Evolutionary conservation across 176 grass and related monocot genomes (phyloP).

Genomic region (Coix lacrymajobi): DNA sequence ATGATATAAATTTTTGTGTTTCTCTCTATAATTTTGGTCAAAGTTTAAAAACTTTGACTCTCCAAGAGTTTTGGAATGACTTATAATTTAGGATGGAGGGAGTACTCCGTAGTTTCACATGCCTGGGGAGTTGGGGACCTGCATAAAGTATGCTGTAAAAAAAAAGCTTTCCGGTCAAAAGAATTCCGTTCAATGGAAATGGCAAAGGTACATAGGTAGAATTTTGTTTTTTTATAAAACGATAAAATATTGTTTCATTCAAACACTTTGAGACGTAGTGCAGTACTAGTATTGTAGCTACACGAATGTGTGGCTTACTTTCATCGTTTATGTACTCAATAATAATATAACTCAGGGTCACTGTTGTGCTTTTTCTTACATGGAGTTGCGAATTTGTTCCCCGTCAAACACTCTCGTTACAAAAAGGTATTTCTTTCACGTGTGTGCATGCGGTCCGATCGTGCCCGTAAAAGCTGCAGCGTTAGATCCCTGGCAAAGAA

Average conservation of each 20-base stretch:
- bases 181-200: background rate
- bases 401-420: background rate
- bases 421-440: background rate
- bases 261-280: background rate
- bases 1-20: no score
- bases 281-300: background rate
- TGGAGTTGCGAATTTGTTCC: background rate
- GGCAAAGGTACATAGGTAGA: background rate
- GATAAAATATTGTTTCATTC: background rate
- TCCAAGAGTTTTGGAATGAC: no score
- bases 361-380: background rate
- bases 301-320: background rate
- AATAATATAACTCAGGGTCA: no score
- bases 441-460: background rate
- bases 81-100: no score
- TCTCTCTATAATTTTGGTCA: no score
- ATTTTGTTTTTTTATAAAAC: background rate
- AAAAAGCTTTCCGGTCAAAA: background rate
- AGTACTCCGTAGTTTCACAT: background rate
- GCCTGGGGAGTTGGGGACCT: slow-evolving; percentile 1
- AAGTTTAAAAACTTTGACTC: no score
- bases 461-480: background rate
- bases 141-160: background rate
- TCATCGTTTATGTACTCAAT: background rate
- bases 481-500: background rate